Conservation (phyloP, 208 protist genomes). For the Acanthamoeba healyi region DNA sequence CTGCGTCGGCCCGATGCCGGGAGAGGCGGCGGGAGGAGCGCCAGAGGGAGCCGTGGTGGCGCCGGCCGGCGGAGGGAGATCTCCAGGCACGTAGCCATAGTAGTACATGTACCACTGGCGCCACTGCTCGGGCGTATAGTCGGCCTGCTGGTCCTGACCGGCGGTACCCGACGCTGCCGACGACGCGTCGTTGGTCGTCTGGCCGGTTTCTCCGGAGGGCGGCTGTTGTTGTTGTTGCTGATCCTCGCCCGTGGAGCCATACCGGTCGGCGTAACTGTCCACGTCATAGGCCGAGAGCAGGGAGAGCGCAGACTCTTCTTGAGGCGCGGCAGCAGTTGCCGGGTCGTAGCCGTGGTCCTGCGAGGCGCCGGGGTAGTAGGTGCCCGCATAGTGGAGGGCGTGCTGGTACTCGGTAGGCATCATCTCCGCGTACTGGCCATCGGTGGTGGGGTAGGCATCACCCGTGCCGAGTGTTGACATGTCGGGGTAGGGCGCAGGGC, state of each 20-base stretch:
- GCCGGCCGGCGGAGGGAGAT: not conserved
- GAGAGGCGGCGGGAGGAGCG: not conserved
- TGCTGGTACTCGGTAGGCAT: not conserved
- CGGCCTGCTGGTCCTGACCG: not conserved
- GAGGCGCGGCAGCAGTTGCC: not conserved
- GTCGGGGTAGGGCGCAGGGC: constrained; percentile 8
- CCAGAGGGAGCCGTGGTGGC: not conserved
- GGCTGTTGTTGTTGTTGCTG: not conserved
- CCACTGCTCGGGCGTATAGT: constrained; percentile 17
- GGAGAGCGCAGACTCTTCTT: not conserved
- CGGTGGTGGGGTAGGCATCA: constrained; percentile 27
- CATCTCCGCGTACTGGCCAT: not conserved
- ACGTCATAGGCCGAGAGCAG: not conserved
- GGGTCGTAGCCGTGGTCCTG: not conserved
- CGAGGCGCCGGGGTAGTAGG: not conserved
- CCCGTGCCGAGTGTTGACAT: not conserved
- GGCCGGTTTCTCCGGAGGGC: too few relatives aligned
- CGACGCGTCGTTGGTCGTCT: too few relatives aligned
- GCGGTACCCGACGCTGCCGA: not conserved
- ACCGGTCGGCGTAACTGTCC: not conserved
- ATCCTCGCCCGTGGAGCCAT: not conserved
- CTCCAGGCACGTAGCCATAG: constrained; percentile 3
- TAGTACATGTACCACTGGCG: constrained; percentile 35
- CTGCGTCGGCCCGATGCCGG: not conserved
- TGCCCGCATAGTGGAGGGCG: not conserved